A percentile compares a stretch with the other conserved stretches of the same genome.
Conservation (phyloP, 2,329 filamentous ascomycete species). For the Epichloe hybrida region DNA sequence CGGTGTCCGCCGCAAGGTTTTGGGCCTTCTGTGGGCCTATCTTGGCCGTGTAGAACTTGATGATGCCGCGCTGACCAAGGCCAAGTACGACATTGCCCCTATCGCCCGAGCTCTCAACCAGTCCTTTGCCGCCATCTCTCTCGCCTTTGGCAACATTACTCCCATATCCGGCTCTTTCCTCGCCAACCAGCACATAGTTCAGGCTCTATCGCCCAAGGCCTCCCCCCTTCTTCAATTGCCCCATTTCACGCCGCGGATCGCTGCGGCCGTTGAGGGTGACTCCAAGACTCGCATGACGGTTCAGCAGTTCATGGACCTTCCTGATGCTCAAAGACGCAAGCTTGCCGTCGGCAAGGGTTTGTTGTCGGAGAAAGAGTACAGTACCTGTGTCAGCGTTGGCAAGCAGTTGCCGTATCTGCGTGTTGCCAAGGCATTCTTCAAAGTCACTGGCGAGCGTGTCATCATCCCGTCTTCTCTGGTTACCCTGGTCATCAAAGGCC, state of each 20-base stretch:
- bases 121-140: slow-evolving; percentile 72
- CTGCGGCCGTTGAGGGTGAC: slow-evolving; percentile 57
- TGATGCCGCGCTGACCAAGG: slow-evolving; percentile 60
- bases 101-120: slow-evolving; percentile 76
- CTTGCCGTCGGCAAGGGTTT: slow-evolving; percentile 58
- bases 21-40: slow-evolving; percentile 90
- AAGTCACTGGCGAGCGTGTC: slow-evolving; percentile 86
- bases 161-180: slow-evolving; percentile 74
- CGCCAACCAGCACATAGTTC: slow-evolving; percentile 74
- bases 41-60: slow-evolving; percentile 77
- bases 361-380: slow-evolving; percentile 64
- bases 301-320: slow-evolving; percentile 77
- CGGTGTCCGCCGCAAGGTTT: slow-evolving; percentile 66
- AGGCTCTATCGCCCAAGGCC: slow-evolving; percentile 70
- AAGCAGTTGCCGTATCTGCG: slow-evolving; percentile 72
- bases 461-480: slow-evolving; percentile 89
- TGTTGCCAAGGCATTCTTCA: slow-evolving; percentile 93
- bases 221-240: slow-evolving; percentile 89
- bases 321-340: slow-evolving; percentile 58
- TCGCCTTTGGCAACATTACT: slow-evolving; percentile 72
- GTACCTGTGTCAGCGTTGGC: slow-evolving; percentile 60
- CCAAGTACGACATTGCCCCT: slow-evolving; percentile 82
- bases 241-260: slow-evolving; percentile 58
- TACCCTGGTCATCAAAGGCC: slow-evolving; percentile 87
- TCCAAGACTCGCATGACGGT: slow-evolving; percentile 63